Evolutionary conservation across 768 basidiomycete species (phyloP).

Genomic region (Lentinula aciculospora): DNA sequence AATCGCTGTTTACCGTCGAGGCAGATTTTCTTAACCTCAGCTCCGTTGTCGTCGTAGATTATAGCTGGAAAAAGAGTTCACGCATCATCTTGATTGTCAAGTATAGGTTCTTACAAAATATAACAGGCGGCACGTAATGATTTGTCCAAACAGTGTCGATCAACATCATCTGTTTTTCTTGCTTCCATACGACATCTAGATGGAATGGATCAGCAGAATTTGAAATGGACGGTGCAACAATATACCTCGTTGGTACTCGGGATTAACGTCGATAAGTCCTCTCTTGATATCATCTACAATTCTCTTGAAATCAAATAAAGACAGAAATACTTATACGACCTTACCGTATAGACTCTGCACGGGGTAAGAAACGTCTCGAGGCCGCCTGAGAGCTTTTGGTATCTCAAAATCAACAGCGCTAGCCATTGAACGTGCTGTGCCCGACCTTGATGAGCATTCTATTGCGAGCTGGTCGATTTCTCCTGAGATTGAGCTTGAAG

Average conservation of each 20-base stretch:
- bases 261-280: slow-evolving; percentile 1
- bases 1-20: slow-evolving; percentile 54
- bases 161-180: slow-evolving; percentile 42
- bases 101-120: slow-evolving; percentile 27
- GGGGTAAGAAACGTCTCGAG: neutral
- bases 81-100: neutral
- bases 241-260: slow-evolving; percentile 6
- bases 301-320: too few relatives aligned
- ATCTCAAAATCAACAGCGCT: neutral
- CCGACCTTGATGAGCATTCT: too few relatives aligned
- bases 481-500: neutral
- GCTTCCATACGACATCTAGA: slow-evolving; percentile 41
- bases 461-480: neutral
- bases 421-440: neutral
- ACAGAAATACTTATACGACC: neutral
- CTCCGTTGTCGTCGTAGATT: slow-evolving; percentile 30
- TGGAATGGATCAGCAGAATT: too few relatives aligned
- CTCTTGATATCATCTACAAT: neutral
- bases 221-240: neutral
- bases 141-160: slow-evolving; percentile 52
- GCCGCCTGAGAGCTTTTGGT: slow-evolving; percentile 1
- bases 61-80: slow-evolving; percentile 25
- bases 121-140: slow-evolving; percentile 52
- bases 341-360: neutral
- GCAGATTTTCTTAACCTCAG: slow-evolving; percentile 35